Percentiles rank a stretch among this genome's conserved stretches.
These are phyloP conservation scores for Solanum virginianum DNA, from an alignment of 257 asterid species.

Conservation along the genomic window DNA sequence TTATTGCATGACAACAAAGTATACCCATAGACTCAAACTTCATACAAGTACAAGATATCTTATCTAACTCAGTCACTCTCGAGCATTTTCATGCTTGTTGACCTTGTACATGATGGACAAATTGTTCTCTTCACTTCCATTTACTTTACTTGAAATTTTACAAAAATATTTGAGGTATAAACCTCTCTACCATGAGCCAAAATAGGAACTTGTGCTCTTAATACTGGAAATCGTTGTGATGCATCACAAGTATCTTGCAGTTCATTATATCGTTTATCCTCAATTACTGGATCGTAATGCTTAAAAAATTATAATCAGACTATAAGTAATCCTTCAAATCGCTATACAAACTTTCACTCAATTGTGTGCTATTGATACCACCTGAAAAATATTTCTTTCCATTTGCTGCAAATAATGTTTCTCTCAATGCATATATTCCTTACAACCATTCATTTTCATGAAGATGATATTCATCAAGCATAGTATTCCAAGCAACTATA, in stretches of 20 bases:
- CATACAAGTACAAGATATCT: not conserved
- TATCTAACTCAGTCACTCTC: not conserved
- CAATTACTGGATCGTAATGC: not conserved
- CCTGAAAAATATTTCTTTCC: not conserved
- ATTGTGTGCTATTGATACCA: not conserved
- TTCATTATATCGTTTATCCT: too few relatives aligned
- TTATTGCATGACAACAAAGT: not conserved
- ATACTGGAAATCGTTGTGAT: not conserved
- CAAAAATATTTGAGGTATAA: too few relatives aligned
- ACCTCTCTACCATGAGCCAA: not conserved
- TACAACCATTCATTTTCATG: not conserved
- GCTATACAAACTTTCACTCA: not conserved
- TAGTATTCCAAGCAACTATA: not conserved
- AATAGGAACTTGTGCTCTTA: not conserved
- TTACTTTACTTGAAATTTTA: too few relatives aligned
- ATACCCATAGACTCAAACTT: not conserved
- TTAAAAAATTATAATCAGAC: too few relatives aligned
- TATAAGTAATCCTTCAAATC: not conserved
- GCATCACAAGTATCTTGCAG: not conserved
- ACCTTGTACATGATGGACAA: not conserved
- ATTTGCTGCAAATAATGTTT: not conserved
- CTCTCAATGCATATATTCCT: not conserved
- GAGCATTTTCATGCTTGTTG: not conserved
- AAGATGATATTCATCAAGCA: not conserved
- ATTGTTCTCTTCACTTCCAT: too few relatives aligned